phyloP scores from a whole-genome alignment of 2,329 filamentous ascomycete genomes.

The Davidsoniella australis region DNA sequence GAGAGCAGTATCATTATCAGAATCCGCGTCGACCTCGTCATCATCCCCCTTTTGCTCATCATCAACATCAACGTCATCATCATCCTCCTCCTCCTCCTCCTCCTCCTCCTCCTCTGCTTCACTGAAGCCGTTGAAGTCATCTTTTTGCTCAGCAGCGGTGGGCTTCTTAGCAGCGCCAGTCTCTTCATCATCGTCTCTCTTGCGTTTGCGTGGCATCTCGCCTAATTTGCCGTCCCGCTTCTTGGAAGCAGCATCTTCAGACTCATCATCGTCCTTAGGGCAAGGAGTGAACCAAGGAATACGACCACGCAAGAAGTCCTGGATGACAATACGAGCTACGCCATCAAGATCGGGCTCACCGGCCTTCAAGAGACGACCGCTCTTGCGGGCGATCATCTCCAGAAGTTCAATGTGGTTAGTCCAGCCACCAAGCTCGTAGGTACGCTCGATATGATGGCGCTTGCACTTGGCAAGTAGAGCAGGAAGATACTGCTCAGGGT shows the following conservation, averaged over 20 bases:
- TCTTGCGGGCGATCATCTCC: constrained; percentile 72
- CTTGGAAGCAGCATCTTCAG: constrained; percentile 32
- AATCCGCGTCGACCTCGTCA: neutral
- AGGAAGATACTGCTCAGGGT: constrained; percentile 89
- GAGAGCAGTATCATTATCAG: neutral
- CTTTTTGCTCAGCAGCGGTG: constrained; percentile 18
- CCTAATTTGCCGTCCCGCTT: constrained; percentile 65
- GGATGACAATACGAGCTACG: constrained; percentile 90
- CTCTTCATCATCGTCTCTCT: constrained; percentile 35
- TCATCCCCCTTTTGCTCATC: constrained; percentile 19
- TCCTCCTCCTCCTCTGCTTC: constrained; percentile 23
- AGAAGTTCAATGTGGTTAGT: constrained; percentile 65
- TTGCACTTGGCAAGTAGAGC: constrained; percentile 69
- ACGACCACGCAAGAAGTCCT: constrained; percentile 88
- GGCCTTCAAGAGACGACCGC: constrained; percentile 69
- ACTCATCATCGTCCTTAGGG: constrained; percentile 40
- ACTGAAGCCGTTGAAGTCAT: constrained; percentile 32
- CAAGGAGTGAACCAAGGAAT: constrained; percentile 83
- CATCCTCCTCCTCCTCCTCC: constrained; percentile 22
- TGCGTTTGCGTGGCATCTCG: constrained; percentile 75
- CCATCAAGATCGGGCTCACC: constrained; percentile 93
- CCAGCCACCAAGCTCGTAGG: constrained; percentile 75
- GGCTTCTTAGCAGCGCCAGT: constrained; percentile 21
- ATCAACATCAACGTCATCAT: constrained; percentile 17
- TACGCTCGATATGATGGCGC: constrained; percentile 74